These are phyloP conservation scores for Excoecaria agallocha DNA, from an alignment of 345 rosid species.

Conservation along the genomic window DNA sequence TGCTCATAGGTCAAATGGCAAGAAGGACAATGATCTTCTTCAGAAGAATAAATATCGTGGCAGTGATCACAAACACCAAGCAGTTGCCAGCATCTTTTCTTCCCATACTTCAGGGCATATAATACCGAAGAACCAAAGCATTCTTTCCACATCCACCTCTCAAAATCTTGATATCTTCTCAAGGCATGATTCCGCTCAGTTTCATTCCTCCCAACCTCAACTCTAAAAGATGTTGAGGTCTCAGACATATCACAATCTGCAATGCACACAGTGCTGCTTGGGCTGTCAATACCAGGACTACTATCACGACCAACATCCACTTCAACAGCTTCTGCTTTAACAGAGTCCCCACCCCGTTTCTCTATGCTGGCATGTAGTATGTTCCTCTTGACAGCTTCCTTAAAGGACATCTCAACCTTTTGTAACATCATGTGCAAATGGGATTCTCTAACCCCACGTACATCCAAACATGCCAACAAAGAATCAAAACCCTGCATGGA, in stretches of 20 bases:
- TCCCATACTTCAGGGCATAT: slow-evolving; percentile 55
- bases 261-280: slow-evolving; percentile 36
- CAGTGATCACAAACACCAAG: slow-evolving; percentile 55
- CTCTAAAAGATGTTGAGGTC: slow-evolving; percentile 57
- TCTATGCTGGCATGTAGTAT: slow-evolving; percentile 1
- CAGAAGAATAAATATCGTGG: slow-evolving; percentile 42
- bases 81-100: slow-evolving; percentile 48
- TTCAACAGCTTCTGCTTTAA: slow-evolving; percentile 36
- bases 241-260: slow-evolving; percentile 45
- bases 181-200: slow-evolving; percentile 41
- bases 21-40: slow-evolving; percentile 43
- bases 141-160: slow-evolving; percentile 80
- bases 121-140: slow-evolving; percentile 38
- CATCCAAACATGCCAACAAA: slow-evolving; percentile 64
- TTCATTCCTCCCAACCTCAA: slow-evolving; percentile 56
- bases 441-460: slow-evolving; percentile 78
- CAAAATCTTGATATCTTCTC: slow-evolving; percentile 67
- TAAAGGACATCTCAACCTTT: slow-evolving; percentile 65
- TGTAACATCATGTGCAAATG: slow-evolving; percentile 65
- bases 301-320: slow-evolving; percentile 18
- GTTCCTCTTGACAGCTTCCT: slow-evolving; percentile 53
- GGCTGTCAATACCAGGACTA: slow-evolving; percentile 28
- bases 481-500: slow-evolving; percentile 63
- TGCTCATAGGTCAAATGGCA: slow-evolving; percentile 44
- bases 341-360: slow-evolving; percentile 10